Evolutionary conservation across 768 basidiomycete genomes (phyloP).

Genomic region (Termitomyces sp.): DNA sequence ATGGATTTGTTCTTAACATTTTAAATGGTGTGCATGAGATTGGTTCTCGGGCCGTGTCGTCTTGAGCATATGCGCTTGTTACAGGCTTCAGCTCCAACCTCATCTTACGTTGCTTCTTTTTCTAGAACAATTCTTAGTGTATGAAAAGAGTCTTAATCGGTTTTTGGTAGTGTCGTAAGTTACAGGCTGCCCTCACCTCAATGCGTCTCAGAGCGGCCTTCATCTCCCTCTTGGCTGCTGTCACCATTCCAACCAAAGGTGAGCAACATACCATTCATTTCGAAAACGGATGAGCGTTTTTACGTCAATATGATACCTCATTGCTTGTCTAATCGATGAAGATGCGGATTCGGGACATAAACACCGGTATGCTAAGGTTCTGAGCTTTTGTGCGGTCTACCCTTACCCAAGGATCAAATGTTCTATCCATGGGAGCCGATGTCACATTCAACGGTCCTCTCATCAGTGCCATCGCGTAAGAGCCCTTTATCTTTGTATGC

Average conservation of each 20-base stretch:
- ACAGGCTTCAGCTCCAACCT: background rate
- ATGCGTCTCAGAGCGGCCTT: constrained; percentile 12
- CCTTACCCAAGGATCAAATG: constrained; percentile 21
- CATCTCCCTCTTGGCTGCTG: constrained; percentile 11
- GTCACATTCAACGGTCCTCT: constrained; percentile 23
- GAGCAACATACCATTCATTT: constrained; percentile 32
- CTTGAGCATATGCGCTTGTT: background rate
- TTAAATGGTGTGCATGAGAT: no score
- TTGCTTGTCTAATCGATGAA: background rate
- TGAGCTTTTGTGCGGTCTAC: constrained; percentile 15
- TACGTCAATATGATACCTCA: no score
- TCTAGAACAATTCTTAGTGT: background rate
- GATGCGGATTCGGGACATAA: constrained; percentile 19
- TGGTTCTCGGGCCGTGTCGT: background rate
- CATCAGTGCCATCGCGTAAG: constrained; percentile 27
- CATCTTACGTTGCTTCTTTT: background rate
- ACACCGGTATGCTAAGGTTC: background rate
- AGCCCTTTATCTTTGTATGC: background rate
- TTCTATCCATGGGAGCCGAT: constrained; percentile 24
- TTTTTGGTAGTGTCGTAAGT: no score
- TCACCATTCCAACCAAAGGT: constrained; percentile 16
- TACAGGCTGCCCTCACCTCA: background rate
- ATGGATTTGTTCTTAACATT: no score
- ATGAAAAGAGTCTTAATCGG: background rate
- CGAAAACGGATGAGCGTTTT: constrained; percentile 20